Conservation (phyloP, 2,329 filamentous ascomycete species). For the Harringtonia aguacate region DNA sequence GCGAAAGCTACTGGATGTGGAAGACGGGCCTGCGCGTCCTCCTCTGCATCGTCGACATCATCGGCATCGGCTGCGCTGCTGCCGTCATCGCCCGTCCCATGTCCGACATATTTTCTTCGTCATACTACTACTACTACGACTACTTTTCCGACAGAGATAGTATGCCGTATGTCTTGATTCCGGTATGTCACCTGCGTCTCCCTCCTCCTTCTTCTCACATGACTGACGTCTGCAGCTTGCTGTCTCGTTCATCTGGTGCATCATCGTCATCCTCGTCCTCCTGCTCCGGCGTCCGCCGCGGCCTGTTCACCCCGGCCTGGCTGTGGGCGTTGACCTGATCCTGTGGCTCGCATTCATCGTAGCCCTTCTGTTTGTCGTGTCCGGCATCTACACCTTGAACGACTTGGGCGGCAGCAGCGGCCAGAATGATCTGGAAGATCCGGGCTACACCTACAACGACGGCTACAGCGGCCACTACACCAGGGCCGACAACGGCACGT, state of each 20-base stretch:
- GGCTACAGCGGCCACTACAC: constrained; percentile 2
- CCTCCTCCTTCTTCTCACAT: neutral
- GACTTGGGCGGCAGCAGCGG: neutral
- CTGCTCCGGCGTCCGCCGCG: constrained; percentile 3
- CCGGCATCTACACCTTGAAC: neutral
- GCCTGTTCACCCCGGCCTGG: constrained; percentile 8
- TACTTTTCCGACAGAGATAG: neutral
- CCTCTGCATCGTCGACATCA: constrained; percentile 3
- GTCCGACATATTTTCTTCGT: neutral
- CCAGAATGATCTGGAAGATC: neutral
- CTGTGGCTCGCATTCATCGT: constrained; percentile 9
- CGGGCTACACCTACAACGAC: neutral
- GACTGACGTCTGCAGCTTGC: constrained; percentile 3
- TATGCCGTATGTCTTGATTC: neutral
- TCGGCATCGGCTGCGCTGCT: constrained; percentile 3
- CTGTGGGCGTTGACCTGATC: constrained; percentile 9
- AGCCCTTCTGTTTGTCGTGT: neutral
- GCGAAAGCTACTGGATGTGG: constrained; percentile 5
- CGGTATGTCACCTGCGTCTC: neutral
- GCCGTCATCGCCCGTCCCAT: neutral
- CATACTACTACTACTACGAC: neutral
- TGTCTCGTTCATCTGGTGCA: constrained; percentile 6
- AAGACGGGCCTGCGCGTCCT: constrained; percentile 6
- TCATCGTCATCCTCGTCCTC: constrained; percentile 2
- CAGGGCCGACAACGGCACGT: constrained; percentile 7